These are phyloP conservation scores for Yarrowia sp. DNA, from an alignment of 805 yeast species.

Conservation along the genomic window DNA sequence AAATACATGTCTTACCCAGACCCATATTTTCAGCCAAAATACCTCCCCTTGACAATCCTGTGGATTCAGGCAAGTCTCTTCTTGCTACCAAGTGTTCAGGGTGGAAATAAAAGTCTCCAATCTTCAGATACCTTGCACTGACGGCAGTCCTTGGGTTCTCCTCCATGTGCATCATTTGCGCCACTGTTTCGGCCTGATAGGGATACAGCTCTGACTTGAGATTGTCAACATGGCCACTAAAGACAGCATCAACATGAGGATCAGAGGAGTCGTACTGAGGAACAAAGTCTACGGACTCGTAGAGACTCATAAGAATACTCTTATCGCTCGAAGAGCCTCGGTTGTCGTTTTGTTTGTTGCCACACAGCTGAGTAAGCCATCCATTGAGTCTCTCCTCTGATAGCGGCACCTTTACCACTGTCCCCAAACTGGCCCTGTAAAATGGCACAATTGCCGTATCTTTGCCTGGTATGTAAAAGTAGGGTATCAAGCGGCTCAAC, in stretches of 20 bases:
- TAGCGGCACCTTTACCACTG: background rate
- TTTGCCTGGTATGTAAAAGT: conserved; percentile 1
- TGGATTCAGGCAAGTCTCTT: background rate
- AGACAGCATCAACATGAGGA: background rate
- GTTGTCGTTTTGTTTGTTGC: background rate
- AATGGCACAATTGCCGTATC: background rate
- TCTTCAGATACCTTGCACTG: background rate
- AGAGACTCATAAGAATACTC: background rate
- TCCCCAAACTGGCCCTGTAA: background rate
- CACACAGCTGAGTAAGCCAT: conserved; percentile 3
- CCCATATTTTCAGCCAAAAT: conserved; percentile 75
- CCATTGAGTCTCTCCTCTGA: background rate
- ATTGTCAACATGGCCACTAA: conserved; percentile 5
- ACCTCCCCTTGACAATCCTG: conserved; percentile 55
- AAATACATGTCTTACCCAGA: conserved; percentile 67
- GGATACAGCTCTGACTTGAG: conserved; percentile 19
- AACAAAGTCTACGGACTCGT: conserved; percentile 8
- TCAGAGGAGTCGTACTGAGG: conserved; percentile 5
- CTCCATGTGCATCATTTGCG: conserved; percentile 28
- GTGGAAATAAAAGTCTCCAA: conserved; percentile 2
- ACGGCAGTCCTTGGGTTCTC: conserved; percentile 7
- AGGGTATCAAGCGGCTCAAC: background rate
- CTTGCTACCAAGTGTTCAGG: background rate
- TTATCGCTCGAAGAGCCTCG: background rate
- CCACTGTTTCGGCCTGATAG: conserved; percentile 19